A percentile compares a stretch with the other conserved stretches of the same genome.
phyloP scores from a whole-genome alignment of 371 early-diverging fungal species.

The Apophysomyces elegans region DNA sequence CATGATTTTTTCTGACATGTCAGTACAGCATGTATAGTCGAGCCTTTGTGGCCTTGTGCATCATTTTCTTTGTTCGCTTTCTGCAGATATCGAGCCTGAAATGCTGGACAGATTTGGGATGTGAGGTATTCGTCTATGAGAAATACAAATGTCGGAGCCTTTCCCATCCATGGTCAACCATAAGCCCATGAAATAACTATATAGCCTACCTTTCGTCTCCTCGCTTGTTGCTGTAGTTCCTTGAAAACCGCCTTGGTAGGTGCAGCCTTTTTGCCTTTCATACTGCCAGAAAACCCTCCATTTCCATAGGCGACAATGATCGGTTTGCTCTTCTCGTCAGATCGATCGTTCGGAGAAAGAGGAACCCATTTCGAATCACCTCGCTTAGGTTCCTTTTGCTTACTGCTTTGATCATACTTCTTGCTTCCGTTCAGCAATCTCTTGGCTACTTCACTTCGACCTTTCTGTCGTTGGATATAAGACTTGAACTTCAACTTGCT shows the following conservation, averaged over 20 bases:
- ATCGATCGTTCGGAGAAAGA: not conserved
- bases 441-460: too few species aligned
- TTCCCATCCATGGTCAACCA: not conserved
- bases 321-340: not conserved
- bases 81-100: not conserved
- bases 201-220: not conserved
- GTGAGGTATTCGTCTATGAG: too few species aligned
- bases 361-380: not conserved
- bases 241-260: not conserved
- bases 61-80: not conserved
- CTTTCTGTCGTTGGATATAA: too few species aligned
- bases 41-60: not conserved
- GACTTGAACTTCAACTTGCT: too few species aligned
- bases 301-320: constrained; percentile 7
- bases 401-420: not conserved
- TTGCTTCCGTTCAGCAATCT: too few species aligned
- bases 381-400: not conserved
- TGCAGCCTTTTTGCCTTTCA: not conserved
- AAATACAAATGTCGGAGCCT: not conserved
- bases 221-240: not conserved
- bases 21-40: not conserved
- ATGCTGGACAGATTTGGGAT: not conserved
- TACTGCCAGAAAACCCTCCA: not conserved
- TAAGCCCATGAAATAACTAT: not conserved
- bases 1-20: not conserved